Conservation (phyloP, 805 yeast species). For the Wickerhamomyces strasburgensis region DNA sequence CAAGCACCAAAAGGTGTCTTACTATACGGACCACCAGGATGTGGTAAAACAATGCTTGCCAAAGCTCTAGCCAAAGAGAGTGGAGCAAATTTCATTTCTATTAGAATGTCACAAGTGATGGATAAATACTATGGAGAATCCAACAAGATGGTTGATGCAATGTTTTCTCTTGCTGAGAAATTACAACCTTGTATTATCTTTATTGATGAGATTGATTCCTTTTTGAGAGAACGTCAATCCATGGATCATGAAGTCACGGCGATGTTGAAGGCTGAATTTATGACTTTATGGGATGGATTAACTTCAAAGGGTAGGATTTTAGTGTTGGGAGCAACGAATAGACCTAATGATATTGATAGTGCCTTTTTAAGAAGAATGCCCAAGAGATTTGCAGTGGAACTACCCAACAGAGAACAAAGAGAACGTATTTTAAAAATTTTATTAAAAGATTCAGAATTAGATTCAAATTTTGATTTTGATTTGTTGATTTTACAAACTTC, state of each 20-base stretch:
- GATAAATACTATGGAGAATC: constrained; percentile 98
- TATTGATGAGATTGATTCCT: constrained; percentile 95
- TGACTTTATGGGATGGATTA: constrained; percentile 97
- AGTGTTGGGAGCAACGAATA: constrained; percentile 91
- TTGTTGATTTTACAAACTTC: constrained; percentile 57
- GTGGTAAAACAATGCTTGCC: constrained; percentile 97
- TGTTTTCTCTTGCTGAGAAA: constrained; percentile 83
- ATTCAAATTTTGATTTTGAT: constrained; percentile 51
- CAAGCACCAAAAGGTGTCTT: constrained; percentile 94
- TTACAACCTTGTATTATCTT: constrained; percentile 92
- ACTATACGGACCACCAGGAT: constrained; percentile 94
- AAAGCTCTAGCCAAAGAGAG: constrained; percentile 91
- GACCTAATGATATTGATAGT: constrained; percentile 85
- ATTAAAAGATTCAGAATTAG: constrained; percentile 60
- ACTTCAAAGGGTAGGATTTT: constrained; percentile 71
- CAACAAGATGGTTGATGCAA: constrained; percentile 88
- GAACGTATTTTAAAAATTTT: constrained; percentile 63
- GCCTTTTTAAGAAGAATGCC: constrained; percentile 94
- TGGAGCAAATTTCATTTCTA: constrained; percentile 85
- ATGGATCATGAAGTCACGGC: constrained; percentile 95
- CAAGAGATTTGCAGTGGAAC: constrained; percentile 72
- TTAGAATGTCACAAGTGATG: constrained; percentile 90
- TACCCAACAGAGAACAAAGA: constrained; percentile 69
- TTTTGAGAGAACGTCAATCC: constrained; percentile 77
- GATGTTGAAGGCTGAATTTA: constrained; percentile 90